These are phyloP conservation scores for Didymella arachidicola DNA, from an alignment of 2,329 filamentous ascomycete species.

Conservation along the genomic window DNA sequence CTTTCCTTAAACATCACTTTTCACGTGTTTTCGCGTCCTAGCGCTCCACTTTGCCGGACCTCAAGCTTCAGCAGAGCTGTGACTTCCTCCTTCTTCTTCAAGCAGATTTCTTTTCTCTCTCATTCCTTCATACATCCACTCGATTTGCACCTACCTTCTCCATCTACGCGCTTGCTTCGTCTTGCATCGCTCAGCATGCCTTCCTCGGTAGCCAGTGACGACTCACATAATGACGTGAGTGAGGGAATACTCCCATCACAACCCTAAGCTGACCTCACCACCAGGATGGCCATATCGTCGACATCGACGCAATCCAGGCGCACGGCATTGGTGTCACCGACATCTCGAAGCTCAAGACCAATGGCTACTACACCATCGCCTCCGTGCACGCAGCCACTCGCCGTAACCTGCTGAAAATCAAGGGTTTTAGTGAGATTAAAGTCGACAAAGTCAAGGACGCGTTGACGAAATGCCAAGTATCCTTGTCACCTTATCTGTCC, in stretches of 20 bases:
- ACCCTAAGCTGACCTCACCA: not conserved
- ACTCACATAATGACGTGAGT: conserved; percentile 56
- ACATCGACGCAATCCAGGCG: conserved; percentile 71
- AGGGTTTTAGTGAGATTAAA: conserved; percentile 74
- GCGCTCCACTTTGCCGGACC: conserved; percentile 19
- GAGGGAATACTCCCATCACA: not conserved
- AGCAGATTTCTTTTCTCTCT: conserved; percentile 4
- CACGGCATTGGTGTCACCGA: conserved; percentile 72
- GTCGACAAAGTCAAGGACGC: conserved; percentile 76
- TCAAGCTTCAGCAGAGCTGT: conserved; percentile 5
- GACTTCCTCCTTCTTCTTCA: conserved; percentile 15
- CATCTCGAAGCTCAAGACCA: conserved; percentile 69
- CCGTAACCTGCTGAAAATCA: conserved; percentile 69
- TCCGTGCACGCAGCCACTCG: conserved; percentile 67
- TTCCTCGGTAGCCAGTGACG: conserved; percentile 62
- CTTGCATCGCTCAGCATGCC: conserved; percentile 33
- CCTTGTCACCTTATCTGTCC: not conserved
- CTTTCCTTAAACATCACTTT: conserved; percentile 25
- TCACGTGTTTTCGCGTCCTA: conserved; percentile 30
- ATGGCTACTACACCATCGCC: conserved; percentile 69
- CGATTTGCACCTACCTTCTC: conserved; percentile 14
- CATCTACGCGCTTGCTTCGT: conserved; percentile 4
- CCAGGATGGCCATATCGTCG: conserved; percentile 65
- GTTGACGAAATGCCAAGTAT: conserved; percentile 65
- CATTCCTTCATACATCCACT: conserved; percentile 6